Evolutionary conservation across 1,284 basidiomycete species (phyloP).

Genomic region (Austropuccinia psidii): DNA sequence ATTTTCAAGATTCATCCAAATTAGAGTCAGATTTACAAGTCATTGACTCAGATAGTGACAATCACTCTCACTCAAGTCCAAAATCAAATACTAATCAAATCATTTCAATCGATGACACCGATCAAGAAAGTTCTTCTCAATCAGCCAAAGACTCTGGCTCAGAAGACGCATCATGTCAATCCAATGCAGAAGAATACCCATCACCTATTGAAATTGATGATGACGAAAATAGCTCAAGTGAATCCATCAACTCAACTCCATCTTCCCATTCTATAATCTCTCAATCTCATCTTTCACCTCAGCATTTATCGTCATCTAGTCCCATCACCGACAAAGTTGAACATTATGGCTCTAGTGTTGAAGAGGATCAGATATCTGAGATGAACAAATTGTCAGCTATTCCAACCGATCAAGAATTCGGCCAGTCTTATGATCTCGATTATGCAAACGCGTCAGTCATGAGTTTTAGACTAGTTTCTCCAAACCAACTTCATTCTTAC

Average conservation of each 20-base stretch:
- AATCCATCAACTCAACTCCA: not conserved
- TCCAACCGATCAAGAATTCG: too few species aligned
- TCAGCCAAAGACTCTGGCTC: not conserved
- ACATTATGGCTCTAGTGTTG: too few species aligned
- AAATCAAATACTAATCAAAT: not conserved
- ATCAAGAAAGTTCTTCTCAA: not conserved
- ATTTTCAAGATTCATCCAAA: not conserved
- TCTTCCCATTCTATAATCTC: not conserved
- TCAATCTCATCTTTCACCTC: not conserved
- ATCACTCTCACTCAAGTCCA: not conserved
- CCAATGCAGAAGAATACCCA: not conserved
- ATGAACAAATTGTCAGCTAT: too few species aligned
- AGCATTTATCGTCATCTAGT: too few species aligned
- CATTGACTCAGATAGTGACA: too few species aligned
- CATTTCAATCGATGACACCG: not conserved
- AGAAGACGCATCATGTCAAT: not conserved
- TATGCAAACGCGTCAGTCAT: too few species aligned
- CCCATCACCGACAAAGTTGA: too few species aligned
- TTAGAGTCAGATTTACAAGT: too few species aligned
- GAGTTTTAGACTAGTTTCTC: too few species aligned
- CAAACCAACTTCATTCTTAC: too few species aligned
- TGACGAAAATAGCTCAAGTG: not conserved
- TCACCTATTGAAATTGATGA: not conserved
- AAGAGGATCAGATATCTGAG: too few species aligned
- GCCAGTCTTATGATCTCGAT: too few species aligned